Base-by-base conservation (phyloP, 2,329 filamentous ascomycete genomes). In the Fusarium redolens region DNA sequence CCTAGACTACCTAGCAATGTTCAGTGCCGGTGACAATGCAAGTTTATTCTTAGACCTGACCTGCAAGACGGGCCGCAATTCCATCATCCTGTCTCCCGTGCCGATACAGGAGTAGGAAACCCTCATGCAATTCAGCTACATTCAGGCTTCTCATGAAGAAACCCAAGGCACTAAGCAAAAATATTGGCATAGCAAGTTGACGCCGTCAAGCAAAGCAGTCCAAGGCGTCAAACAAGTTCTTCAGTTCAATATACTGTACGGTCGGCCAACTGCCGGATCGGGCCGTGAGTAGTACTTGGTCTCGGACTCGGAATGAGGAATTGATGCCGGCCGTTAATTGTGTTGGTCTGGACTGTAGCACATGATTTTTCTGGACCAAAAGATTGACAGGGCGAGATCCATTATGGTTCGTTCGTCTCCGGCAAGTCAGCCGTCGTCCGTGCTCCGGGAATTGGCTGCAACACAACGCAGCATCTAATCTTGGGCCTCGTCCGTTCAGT, bases 11-110 rank as follows among this genome's bases (percentile, higher is more conserved):
- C 30, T 25, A 51, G 48, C n/a, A 40, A 38, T 54, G 62, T 22
- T 15, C 41, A 56, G 58, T 72, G 47, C 52, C 57, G 55, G 56
- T 35, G 51, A 66, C 51, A 41, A 58, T 41, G 52, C 25, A 41
- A 62, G 65, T 69, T 71, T 70, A 67, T 67, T 73, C 52, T 67
- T 67, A 62, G 63, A 44, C 28, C 38, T 45, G 48, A 50, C 47
- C 61, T 73, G 57, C 70, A 61, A 54, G 61, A 60, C 65, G 70
- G 65, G 70, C 68, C 64, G 71, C 56, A 43, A 37, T 72, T 58
- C 72, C 71, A 67, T 71, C 28, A 48, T 43, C 45, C 22, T 57
- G 45, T 38, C 35, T 38, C 58, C 31, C 37, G n/a, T 52, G 41
- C 65, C 61, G 31, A 33, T 40, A 47, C n/a, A 20, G 51, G 44